A percentile compares a stretch with the other conserved stretches of the same genome.
These are phyloP conservation scores for Solanum dulcamara DNA, from an alignment of 257 asterid species.

Conservation along the genomic window DNA sequence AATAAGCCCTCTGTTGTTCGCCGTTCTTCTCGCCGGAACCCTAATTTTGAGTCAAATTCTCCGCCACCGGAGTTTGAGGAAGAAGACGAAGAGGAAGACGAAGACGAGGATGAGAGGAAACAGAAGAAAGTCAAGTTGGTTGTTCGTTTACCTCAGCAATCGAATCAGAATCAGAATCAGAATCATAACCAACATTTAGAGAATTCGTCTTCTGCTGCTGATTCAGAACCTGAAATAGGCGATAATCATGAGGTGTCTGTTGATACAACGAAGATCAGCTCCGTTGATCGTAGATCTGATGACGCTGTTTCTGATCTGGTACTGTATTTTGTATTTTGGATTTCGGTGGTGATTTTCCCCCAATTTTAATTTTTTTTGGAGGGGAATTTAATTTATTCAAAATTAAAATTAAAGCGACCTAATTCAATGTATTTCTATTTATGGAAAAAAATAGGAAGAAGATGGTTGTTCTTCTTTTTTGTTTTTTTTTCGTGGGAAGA, in stretches of 20 bases:
- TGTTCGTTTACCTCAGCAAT: constrained; percentile 63
- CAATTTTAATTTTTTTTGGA: background rate
- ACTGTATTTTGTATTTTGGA: background rate
- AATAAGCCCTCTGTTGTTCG: constrained; percentile 23
- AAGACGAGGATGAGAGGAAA: constrained; percentile 76
- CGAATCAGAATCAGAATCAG: constrained; percentile 8
- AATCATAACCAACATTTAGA: constrained; percentile 7
- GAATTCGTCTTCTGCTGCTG: constrained; percentile 5
- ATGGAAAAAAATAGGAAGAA: background rate
- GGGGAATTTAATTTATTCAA: background rate
- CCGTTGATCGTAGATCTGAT: constrained; percentile 62
- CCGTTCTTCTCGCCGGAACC: constrained; percentile 58
- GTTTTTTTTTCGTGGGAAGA: background rate
- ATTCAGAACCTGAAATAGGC: constrained; percentile 37
- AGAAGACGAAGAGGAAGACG: background rate
- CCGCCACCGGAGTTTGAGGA: constrained; percentile 28
- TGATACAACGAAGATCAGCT: constrained; percentile 43
- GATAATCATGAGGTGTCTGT: constrained; percentile 26
- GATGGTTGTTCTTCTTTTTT: background rate
- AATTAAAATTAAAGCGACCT: background rate
- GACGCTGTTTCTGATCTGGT: constrained; percentile 50
- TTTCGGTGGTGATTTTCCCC: background rate
- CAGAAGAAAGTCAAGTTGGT: constrained; percentile 88
- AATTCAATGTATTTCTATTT: background rate
- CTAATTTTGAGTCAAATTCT: constrained; percentile 13